These are phyloP conservation scores for Phanerodontia chrysosporium DNA, from an alignment of 768 basidiomycete genomes.

Conservation along the genomic window DNA sequence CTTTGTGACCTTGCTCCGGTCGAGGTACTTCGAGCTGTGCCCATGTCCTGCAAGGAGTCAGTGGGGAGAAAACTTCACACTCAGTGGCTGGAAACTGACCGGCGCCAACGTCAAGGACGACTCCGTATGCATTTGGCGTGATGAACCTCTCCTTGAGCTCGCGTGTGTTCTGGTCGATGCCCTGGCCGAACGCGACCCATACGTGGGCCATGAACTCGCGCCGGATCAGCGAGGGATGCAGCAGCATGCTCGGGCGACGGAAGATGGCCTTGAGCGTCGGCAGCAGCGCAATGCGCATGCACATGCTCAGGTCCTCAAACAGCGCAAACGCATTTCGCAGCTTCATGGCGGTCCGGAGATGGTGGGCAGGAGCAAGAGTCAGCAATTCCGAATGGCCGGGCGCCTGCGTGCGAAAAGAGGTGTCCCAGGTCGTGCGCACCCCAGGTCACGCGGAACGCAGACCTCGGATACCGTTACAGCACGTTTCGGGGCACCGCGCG, in stretches of 20 bases:
- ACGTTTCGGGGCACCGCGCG: not conserved
- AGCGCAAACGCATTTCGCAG: conserved; percentile 39
- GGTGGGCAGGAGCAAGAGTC: not conserved
- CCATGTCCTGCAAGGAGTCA: conserved; percentile 46
- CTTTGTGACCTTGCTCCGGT: conserved; percentile 50
- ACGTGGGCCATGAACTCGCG: conserved; percentile 54
- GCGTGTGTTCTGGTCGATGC: conserved; percentile 39
- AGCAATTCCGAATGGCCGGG: not conserved
- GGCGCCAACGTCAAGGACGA: conserved; percentile 66
- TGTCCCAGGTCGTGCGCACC: not conserved
- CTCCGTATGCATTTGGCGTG: conserved; percentile 49
- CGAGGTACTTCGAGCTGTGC: conserved; percentile 59
- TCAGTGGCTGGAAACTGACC: conserved; percentile 34
- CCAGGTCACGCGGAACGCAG: not conserved
- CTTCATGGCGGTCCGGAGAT: conserved; percentile 35
- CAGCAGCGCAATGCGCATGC: conserved; percentile 33
- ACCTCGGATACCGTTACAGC: not conserved
- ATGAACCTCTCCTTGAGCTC: conserved; percentile 45
- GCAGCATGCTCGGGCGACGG: conserved; percentile 38
- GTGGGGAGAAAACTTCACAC: not conserved
- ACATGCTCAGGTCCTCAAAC: conserved; percentile 38
- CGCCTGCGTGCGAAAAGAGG: not conserved
- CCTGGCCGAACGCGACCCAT: conserved; percentile 48
- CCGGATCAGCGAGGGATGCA: conserved; percentile 43
- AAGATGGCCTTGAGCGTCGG: conserved; percentile 44